These are phyloP conservation scores for Peronosclerospora sorghi DNA, from an alignment of 352 stramenopile species.

Conservation along the genomic window DNA sequence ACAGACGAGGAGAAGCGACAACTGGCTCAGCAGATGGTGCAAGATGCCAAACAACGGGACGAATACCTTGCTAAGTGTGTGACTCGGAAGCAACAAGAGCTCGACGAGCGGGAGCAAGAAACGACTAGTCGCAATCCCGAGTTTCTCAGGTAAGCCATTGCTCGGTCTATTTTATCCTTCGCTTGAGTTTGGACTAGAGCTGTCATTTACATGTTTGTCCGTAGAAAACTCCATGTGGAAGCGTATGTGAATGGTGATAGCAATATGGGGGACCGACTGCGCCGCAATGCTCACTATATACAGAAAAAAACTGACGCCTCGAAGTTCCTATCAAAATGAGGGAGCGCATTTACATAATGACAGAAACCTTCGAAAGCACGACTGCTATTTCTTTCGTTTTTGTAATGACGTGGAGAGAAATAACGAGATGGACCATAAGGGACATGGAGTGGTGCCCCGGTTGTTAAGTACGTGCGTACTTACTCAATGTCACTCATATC, in stretches of 20 bases:
- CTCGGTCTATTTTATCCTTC: no score
- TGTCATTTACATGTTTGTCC: constrained; percentile 3
- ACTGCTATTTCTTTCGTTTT: constrained; percentile 20
- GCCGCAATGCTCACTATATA: constrained; percentile 79
- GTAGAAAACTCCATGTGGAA: constrained; percentile 54
- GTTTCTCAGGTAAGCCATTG: constrained; percentile 51
- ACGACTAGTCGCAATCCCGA: constrained; percentile 41
- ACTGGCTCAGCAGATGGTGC: constrained; percentile 58
- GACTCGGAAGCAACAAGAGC: constrained; percentile 36
- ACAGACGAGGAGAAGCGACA: constrained; percentile 55
- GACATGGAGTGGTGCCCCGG: constrained; percentile 6
- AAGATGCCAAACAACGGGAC: constrained; percentile 62
- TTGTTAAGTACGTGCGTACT: neutral
- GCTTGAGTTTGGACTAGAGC: neutral
- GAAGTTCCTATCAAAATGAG: constrained; percentile 73
- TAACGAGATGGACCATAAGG: constrained; percentile 13
- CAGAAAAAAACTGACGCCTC: constrained; percentile 62
- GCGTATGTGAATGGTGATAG: constrained; percentile 55
- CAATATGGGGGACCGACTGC: constrained; percentile 65
- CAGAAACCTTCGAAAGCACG: constrained; percentile 10
- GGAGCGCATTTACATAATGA: neutral
- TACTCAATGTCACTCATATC: constrained; percentile 78
- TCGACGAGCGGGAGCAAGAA: constrained; percentile 46
- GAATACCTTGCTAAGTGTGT: constrained; percentile 42
- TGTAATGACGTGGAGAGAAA: constrained; percentile 11